These are phyloP conservation scores for Eucalyptus cloeziana DNA, from an alignment of 345 rosid species.

Conservation along the genomic window DNA sequence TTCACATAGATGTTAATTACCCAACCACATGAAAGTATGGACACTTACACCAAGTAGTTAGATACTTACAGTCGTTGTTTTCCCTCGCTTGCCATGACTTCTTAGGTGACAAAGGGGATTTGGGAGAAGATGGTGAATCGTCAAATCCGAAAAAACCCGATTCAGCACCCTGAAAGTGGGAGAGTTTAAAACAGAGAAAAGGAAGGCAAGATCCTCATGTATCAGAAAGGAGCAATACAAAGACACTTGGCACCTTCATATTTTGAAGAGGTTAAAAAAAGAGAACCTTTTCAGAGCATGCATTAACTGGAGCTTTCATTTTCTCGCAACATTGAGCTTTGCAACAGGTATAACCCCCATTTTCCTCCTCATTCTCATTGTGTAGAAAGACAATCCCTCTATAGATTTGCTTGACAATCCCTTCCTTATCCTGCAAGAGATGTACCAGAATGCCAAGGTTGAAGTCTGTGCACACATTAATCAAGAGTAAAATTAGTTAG, in stretches of 20 bases:
- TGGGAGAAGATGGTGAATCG: constrained; percentile 62
- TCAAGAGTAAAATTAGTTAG: neutral
- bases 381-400: constrained; percentile 64
- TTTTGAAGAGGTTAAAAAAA: neutral
- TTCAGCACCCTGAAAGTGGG: constrained; percentile 41
- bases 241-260: neutral
- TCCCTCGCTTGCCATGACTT: constrained; percentile 48
- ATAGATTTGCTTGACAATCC: constrained; percentile 75
- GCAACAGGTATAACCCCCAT: constrained; percentile 80
- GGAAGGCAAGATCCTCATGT: neutral
- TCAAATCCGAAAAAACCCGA: constrained; percentile 37
- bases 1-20: constrained; percentile 25
- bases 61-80: constrained; percentile 45
- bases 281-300: constrained; percentile 43
- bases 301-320: constrained; percentile 34
- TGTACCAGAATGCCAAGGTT: neutral
- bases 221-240: neutral
- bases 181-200: neutral
- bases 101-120: constrained; percentile 64
- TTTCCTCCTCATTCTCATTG: constrained; percentile 60
- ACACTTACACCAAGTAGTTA: neutral
- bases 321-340: constrained; percentile 74
- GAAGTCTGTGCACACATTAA: neutral
- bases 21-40: neutral
- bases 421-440: constrained; percentile 72